Conservation (phyloP, 805 yeast genomes). For the Candida insectalens region DNA sequence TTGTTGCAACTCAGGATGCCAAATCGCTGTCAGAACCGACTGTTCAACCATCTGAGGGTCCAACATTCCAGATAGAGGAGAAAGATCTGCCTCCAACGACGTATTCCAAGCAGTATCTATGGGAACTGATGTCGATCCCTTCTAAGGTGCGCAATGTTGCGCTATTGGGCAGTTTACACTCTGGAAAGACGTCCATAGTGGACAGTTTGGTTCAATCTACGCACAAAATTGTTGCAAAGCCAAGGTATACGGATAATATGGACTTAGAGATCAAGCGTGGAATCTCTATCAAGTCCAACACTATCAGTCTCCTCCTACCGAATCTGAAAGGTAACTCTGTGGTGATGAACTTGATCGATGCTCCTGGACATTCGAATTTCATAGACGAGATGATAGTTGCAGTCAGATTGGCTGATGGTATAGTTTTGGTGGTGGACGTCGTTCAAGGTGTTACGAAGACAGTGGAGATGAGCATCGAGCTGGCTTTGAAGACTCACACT, state of each 20-base stretch:
- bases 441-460: slow-evolving; percentile 73
- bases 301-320: slow-evolving; percentile 50
- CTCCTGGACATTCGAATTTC: slow-evolving; percentile 91
- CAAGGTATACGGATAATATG: slow-evolving; percentile 65
- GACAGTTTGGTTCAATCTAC: slow-evolving; percentile 63
- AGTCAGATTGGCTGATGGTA: slow-evolving; percentile 52
- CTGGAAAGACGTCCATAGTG: slow-evolving; percentile 77
- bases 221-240: slow-evolving; percentile 40
- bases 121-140: slow-evolving; percentile 37
- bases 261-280: slow-evolving; percentile 64
- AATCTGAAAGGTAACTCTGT: slow-evolving; percentile 44
- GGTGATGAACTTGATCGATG: slow-evolving; percentile 59
- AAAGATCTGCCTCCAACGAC: slow-evolving; percentile 44
- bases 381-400: slow-evolving; percentile 61
- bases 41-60: slow-evolving; percentile 39
- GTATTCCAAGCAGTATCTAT: slow-evolving; percentile 57
- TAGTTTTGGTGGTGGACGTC: slow-evolving; percentile 66
- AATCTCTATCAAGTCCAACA: slow-evolving; percentile 51
- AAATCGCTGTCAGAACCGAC: slow-evolving; percentile 49
- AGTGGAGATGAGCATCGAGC: slow-evolving; percentile 41
- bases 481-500: slow-evolving; percentile 38
- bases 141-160: slow-evolving; percentile 66
- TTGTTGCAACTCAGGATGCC: slow-evolving; percentile 40
- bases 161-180: slow-evolving; percentile 68
- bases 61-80: slow-evolving; percentile 39